Evolutionary conservation across 2,329 filamentous ascomycete genomes (phyloP), one percentile per base, ranked within the genome.

Genomic region (Cercospora sojina): DNA sequence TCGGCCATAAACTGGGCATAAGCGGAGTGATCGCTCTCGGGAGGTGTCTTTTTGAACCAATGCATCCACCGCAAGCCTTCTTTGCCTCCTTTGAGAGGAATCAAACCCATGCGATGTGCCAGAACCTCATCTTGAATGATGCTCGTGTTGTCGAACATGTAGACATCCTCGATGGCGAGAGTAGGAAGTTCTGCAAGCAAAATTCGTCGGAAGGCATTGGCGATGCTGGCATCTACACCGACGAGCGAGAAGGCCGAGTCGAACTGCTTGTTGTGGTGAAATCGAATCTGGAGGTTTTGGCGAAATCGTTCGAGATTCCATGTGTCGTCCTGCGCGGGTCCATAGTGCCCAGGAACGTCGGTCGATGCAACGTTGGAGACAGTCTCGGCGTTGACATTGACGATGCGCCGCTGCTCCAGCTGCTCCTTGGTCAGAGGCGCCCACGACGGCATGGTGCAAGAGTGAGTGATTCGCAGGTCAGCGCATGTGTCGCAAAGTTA

Each of bases 91-190:
- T 89, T 90, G 73, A 99, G 89, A 18, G 96, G 95, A 63, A 99
- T 90, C 55, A 99, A 87, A 66, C 95, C 95, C 32, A 99, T 84
- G 53, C 95, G 87, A 78, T 95, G 91, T 16, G 93, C 90, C 60
- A 99, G 88, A 4, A 99, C 94, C 83, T 99, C 95, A 77, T 99
- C 95, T 79, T 98, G 94, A 75, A 99, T 95, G 38, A 99, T 93
- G 5, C 92, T 97, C 59, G 94, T 98, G 84, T 99, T 99, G 84
- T 97, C 96, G 78, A 92, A 87, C 70, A 98, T 89, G 81, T 91
- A 99, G 77, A 96, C 92, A 69, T 88, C 90, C 83, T 99, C 95
- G 75, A 99, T 93, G 72, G 96, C 95, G 55, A 99, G 86, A 2
- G 93, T 95, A 18, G 94, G 93, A 62, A 99, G 91, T 83, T 99